phyloP scores from a whole-genome alignment of 371 early-diverging fungal genomes.

The Syncephalastrum monosporum region DNA sequence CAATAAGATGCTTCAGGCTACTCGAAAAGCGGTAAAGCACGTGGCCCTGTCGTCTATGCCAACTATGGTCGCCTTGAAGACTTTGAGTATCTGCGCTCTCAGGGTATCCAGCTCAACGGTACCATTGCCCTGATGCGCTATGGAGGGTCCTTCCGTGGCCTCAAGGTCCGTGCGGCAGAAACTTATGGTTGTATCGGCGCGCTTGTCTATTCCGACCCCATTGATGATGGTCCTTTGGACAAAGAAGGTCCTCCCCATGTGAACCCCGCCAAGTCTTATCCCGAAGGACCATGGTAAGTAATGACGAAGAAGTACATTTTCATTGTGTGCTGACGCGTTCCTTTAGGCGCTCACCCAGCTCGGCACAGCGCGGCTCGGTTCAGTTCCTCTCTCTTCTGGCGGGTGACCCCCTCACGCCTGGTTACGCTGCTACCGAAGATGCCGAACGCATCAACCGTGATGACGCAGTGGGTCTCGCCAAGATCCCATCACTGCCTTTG shows the following conservation, averaged over 20 bases:
- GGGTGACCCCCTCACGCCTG: slow-evolving; percentile 71
- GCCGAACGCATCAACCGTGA: slow-evolving; percentile 49
- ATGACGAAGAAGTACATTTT: too few species aligned
- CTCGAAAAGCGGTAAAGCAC: slow-evolving; percentile 62
- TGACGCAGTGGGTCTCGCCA: slow-evolving; percentile 46
- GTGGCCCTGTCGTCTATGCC: slow-evolving; percentile 63
- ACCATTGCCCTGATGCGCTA: slow-evolving; percentile 63
- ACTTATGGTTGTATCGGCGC: slow-evolving; percentile 56
- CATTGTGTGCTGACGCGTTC: background rate
- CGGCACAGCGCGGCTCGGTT: slow-evolving; percentile 64
- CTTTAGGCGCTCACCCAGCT: slow-evolving; percentile 43
- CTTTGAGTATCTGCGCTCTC: slow-evolving; percentile 45
- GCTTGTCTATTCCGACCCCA: slow-evolving; percentile 39
- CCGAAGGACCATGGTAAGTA: slow-evolving; percentile 61
- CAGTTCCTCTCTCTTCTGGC: slow-evolving; percentile 44
- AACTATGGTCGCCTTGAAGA: slow-evolving; percentile 65
- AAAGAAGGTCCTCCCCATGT: slow-evolving; percentile 26
- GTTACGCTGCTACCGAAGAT: slow-evolving; percentile 53
- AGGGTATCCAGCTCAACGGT: slow-evolving; percentile 48
- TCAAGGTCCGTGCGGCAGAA: slow-evolving; percentile 66
- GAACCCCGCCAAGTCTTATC: slow-evolving; percentile 56
- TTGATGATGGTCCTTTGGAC: slow-evolving; percentile 25
- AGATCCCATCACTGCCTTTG: slow-evolving; percentile 68
- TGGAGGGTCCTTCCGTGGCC: slow-evolving; percentile 55
- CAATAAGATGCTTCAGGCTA: slow-evolving; percentile 19